Percentiles rank a stretch among this genome's conserved stretches.
Conservation (phyloP, 805 yeast genomes). For the Yamadazyma philogaea region DNA sequence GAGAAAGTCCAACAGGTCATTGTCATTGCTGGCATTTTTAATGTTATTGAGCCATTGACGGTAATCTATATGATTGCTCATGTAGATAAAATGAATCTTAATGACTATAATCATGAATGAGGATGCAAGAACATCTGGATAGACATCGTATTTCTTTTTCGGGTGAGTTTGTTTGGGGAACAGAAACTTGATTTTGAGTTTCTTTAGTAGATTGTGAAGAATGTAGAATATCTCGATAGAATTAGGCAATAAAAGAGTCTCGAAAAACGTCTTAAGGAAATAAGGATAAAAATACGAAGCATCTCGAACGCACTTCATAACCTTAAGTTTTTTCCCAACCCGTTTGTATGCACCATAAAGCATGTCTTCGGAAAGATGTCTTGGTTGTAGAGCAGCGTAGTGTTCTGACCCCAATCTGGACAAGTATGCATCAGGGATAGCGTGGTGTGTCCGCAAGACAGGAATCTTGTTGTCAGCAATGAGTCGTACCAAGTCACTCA, state of each 20-base stretch:
- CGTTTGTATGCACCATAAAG: neutral
- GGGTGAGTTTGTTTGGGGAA: constrained; percentile 4
- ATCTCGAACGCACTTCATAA: neutral
- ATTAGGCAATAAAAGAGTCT: constrained; percentile 43
- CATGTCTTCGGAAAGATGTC: constrained; percentile 5
- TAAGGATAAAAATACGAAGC: constrained; percentile 31
- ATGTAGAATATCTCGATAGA: constrained; percentile 47
- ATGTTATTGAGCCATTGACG: constrained; percentile 16
- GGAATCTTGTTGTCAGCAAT: constrained; percentile 48
- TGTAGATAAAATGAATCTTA: constrained; percentile 28
- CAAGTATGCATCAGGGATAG: constrained; percentile 38
- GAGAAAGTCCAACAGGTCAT: constrained; percentile 5
- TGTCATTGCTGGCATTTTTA: neutral
- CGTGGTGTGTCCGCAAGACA: constrained; percentile 37
- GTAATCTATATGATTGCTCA: constrained; percentile 16
- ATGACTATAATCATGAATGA: constrained; percentile 30
- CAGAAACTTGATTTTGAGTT: constrained; percentile 9
- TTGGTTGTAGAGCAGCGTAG: neutral
- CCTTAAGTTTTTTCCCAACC: neutral
- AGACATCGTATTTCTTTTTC: neutral
- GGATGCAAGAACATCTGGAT: constrained; percentile 39
- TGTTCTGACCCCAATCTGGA: constrained; percentile 31
- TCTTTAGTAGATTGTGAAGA: constrained; percentile 20
- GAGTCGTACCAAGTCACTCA: constrained; percentile 45
- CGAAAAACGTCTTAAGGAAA: constrained; percentile 40